These are phyloP conservation scores for Nymphaea thermarum DNA, from an alignment of 164 flowering plant species.

Conservation along the genomic window DNA sequence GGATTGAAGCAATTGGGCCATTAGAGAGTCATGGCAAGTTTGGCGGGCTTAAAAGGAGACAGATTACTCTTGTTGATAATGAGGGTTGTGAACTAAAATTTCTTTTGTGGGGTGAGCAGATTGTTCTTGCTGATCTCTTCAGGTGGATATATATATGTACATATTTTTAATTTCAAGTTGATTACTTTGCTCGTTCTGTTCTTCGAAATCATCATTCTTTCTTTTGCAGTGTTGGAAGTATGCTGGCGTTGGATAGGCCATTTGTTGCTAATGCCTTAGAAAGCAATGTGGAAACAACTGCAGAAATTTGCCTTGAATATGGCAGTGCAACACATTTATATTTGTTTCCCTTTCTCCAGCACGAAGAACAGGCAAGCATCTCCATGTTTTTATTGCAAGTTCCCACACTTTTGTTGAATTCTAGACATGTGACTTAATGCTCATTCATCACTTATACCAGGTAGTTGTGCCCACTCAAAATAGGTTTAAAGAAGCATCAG, in stretches of 20 bases:
- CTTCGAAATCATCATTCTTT: not conserved
- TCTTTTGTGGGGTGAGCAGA: slow-evolving; percentile 86
- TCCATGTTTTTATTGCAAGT: no score
- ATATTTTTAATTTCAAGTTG: not conserved
- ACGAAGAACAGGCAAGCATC: slow-evolving; percentile 61
- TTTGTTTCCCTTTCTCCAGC: slow-evolving; percentile 66
- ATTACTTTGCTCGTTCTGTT: not conserved
- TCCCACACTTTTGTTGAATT: no score
- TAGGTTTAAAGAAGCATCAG: slow-evolving; percentile 48
- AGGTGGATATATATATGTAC: slow-evolving; percentile 31
- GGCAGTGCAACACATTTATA: slow-evolving; percentile 88
- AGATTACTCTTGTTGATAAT: slow-evolving; percentile 64
- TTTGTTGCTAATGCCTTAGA: slow-evolving; percentile 49
- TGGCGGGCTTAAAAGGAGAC: slow-evolving; percentile 38
- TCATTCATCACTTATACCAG: not conserved
- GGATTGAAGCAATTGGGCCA: slow-evolving; percentile 67
- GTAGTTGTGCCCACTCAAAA: slow-evolving; percentile 33
- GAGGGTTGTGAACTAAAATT: slow-evolving; percentile 58
- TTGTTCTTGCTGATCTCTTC: slow-evolving; percentile 67
- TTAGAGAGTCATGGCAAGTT: slow-evolving; percentile 41
- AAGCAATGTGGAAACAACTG: slow-evolving; percentile 26
- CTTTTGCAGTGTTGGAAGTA: slow-evolving; percentile 64
- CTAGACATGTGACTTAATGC: no score
- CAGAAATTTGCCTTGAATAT: slow-evolving; percentile 78
- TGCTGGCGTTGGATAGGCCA: slow-evolving; percentile 88